phyloP scores from a whole-genome alignment of 2,329 filamentous ascomycete genomes.

The Paramyrothecium roridum region DNA sequence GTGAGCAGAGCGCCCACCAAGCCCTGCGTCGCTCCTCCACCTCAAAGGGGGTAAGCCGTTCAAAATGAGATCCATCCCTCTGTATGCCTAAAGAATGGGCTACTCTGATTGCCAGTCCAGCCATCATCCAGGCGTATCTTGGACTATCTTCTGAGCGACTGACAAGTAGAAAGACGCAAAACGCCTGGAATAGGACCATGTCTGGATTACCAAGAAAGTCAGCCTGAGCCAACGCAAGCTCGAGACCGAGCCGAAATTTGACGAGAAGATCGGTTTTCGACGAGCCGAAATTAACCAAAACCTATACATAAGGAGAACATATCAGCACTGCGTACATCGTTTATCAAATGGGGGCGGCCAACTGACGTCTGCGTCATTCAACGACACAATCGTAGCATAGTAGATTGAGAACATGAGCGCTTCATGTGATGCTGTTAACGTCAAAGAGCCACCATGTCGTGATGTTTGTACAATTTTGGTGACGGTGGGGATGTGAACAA shows the following conservation, averaged over 20 bases:
- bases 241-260: slow-evolving; percentile 51
- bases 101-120: slow-evolving; percentile 56
- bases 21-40: slow-evolving; percentile 59
- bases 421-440: slow-evolving; percentile 40
- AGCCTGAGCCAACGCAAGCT: slow-evolving; percentile 59
- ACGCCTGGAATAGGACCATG: slow-evolving; percentile 57
- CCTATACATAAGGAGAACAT: slow-evolving; percentile 29
- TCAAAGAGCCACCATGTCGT: slow-evolving; percentile 23
- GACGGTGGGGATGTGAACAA: slow-evolving; percentile 43
- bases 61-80: slow-evolving; percentile 50
- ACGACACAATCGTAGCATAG: slow-evolving; percentile 51
- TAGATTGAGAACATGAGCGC: slow-evolving; percentile 56
- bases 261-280: slow-evolving; percentile 41
- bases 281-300: slow-evolving; percentile 44
- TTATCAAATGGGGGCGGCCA: too few relatives aligned
- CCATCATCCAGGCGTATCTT: slow-evolving; percentile 60
- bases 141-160: slow-evolving; percentile 49
- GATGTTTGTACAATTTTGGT: slow-evolving; percentile 18
- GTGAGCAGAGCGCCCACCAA: slow-evolving; percentile 58
- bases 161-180: slow-evolving; percentile 55
- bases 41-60: slow-evolving; percentile 54
- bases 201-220: slow-evolving; percentile 60
- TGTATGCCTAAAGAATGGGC: slow-evolving; percentile 53
- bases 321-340: too few relatives aligned
- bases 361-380: slow-evolving; percentile 55